Evolutionary conservation across 2,329 filamentous ascomycete genomes (phyloP).

Genomic region (Magnaporthales sp.): DNA sequence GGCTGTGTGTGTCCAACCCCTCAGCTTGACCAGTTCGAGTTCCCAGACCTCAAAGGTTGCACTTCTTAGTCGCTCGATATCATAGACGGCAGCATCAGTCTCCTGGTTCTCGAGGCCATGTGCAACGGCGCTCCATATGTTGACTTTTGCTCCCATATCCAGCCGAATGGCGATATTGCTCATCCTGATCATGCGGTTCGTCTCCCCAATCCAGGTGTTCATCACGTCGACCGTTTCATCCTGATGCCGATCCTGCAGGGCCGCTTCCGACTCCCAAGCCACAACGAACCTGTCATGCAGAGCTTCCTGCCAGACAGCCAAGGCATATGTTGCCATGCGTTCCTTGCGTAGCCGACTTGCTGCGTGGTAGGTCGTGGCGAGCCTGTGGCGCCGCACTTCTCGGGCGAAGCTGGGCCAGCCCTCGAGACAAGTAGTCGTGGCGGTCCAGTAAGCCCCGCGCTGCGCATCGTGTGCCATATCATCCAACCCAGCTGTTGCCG

Average conservation of each 20-base stretch:
- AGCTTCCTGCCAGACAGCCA: constrained; percentile 9
- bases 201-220: constrained; percentile 13
- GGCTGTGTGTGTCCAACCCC: constrained; percentile 11
- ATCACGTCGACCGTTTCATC: constrained; percentile 7
- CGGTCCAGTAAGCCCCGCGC: constrained; percentile 15
- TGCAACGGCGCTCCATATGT: constrained; percentile 9
- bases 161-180: constrained; percentile 11
- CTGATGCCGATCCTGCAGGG: constrained; percentile 7
- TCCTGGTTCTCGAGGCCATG: constrained; percentile 2
- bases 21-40: constrained; percentile 14
- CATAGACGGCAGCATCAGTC: constrained; percentile 11
- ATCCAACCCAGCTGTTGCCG: background rate
- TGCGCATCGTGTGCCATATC: constrained; percentile 8
- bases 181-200: constrained; percentile 13
- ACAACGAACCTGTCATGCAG: background rate
- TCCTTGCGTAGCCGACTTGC: constrained; percentile 12
- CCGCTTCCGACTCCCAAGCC: constrained; percentile 7
- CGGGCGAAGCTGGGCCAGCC: constrained; percentile 11
- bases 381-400: constrained; percentile 9
- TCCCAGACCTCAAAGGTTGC: constrained; percentile 14
- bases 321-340: constrained; percentile 8
- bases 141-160: constrained; percentile 10
- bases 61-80: constrained; percentile 4
- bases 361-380: constrained; percentile 11
- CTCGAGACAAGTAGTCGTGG: constrained; percentile 9